phyloP scores from a whole-genome alignment of 805 yeast genomes.

The Wickerhamomyces canadensis region DNA sequence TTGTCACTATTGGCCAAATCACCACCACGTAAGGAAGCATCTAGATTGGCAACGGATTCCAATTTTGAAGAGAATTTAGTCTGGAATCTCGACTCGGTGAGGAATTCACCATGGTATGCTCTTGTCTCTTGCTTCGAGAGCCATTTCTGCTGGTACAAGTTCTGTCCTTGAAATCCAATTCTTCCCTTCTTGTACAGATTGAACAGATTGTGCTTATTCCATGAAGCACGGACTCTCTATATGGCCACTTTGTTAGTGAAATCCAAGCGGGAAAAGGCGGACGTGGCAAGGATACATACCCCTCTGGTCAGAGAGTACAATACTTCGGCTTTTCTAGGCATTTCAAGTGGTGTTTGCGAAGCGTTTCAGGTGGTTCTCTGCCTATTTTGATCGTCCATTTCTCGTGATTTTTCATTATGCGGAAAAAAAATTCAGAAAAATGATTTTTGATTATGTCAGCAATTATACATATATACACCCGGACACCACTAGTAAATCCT shows the following conservation, averaged over 20 bases:
- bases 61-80: conserved; percentile 60
- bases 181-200: conserved; percentile 73
- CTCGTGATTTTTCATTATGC: neutral
- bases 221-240: conserved; percentile 71
- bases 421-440: no score
- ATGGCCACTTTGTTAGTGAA: neutral
- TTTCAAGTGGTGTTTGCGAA: conserved; percentile 35
- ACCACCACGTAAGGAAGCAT: conserved; percentile 69
- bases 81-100: conserved; percentile 81
- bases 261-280: neutral
- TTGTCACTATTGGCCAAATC: conserved; percentile 34
- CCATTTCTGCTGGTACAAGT: conserved; percentile 93
- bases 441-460: neutral
- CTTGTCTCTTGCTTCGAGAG: conserved; percentile 85
- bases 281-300: neutral
- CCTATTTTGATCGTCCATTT: neutral
- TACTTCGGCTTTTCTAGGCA: conserved; percentile 60
- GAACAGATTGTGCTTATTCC: conserved; percentile 88
- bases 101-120: conserved; percentile 91
- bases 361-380: conserved; percentile 35
- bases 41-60: conserved; percentile 84
- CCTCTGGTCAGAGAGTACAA: conserved; percentile 59
- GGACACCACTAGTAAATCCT: no score
- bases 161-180: conserved; percentile 47
- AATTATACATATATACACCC: conserved; percentile 1